Evolutionary conservation across 2,329 filamentous ascomycete genomes (phyloP).

Genomic region (Penicillium sp.): DNA sequence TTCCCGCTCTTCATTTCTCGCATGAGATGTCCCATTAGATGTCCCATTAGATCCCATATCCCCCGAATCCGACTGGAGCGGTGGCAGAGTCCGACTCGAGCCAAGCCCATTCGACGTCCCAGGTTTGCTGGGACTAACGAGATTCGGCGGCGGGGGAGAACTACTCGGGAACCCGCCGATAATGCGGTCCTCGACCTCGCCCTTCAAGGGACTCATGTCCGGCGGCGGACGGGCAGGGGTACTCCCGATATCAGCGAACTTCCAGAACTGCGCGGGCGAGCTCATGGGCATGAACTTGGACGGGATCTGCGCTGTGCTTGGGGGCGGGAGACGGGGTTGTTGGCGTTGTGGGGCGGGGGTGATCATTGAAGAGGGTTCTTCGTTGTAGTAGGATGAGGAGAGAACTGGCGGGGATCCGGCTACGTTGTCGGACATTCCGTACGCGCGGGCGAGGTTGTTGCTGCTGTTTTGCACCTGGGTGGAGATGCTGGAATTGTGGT

Average conservation of each 20-base stretch:
- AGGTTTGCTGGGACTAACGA: constrained; percentile 47
- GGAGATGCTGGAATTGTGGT: constrained; percentile 23
- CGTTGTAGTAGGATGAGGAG: constrained; percentile 51
- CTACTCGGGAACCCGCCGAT: constrained; percentile 47
- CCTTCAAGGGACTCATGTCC: constrained; percentile 51
- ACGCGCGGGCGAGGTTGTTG: constrained; percentile 34
- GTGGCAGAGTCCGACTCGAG: constrained; percentile 31
- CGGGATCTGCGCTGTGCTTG: constrained; percentile 51
- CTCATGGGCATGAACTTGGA: constrained; percentile 55
- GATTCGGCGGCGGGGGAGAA: constrained; percentile 49
- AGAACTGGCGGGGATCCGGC: constrained; percentile 48
- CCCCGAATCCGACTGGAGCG: constrained; percentile 35
- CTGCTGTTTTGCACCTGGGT: constrained; percentile 23
- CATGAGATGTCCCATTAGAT: constrained; percentile 16
- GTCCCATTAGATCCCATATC: constrained; percentile 20
- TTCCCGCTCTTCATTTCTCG: constrained; percentile 39
- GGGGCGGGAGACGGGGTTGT: constrained; percentile 49
- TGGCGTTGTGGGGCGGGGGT: constrained; percentile 51
- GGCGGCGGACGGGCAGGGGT: constrained; percentile 45
- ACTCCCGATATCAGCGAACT: constrained; percentile 48
- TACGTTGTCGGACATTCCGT: constrained; percentile 43
- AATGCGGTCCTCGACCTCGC: constrained; percentile 37
- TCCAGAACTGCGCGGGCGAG: constrained; percentile 53
- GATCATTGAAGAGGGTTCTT: constrained; percentile 48
- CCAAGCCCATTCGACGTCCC: constrained; percentile 35